These are phyloP conservation scores for Triticum urartu DNA, from an alignment of 176 grass and related monocot genomes.

Conservation along the genomic window DNA sequence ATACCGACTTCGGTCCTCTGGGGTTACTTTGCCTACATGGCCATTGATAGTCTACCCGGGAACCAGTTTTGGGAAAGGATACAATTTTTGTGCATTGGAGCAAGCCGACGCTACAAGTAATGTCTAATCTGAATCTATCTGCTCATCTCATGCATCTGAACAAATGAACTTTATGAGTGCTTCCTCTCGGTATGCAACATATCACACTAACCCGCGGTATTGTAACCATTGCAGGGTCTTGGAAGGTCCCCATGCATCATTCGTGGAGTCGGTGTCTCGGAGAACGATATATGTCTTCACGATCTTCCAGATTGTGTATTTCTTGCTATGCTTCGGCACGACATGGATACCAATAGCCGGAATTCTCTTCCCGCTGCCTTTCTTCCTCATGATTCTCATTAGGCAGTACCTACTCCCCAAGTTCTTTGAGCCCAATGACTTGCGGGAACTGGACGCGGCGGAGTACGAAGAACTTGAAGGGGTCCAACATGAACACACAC, in stretches of 20 bases:
- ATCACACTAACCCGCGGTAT: neutral
- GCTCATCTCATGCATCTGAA: neutral
- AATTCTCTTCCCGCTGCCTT: conserved; percentile 75
- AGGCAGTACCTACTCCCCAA: conserved; percentile 73
- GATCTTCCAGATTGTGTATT: conserved; percentile 68
- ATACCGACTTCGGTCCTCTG: conserved; percentile 85
- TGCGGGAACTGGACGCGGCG: conserved; percentile 70
- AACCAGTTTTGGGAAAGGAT: conserved; percentile 97
- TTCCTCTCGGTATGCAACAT: neutral
- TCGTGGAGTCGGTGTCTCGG: conserved; percentile 57
- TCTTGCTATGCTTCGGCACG: conserved; percentile 78
- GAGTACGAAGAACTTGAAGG: conserved; percentile 86
- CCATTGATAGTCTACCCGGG: conserved; percentile 85
- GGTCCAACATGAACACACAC: conserved; percentile 17
- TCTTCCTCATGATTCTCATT: conserved; percentile 76
- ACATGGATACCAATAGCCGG: conserved; percentile 90
- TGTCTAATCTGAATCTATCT: conserved; percentile 8
- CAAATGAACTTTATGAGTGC: neutral
- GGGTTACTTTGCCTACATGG: conserved; percentile 99
- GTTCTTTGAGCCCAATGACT: conserved; percentile 52
- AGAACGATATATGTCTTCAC: conserved; percentile 53
- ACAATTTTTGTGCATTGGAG: conserved; percentile 57
- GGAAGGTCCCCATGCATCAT: conserved; percentile 79
- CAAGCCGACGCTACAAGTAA: conserved; percentile 76
- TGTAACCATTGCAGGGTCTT: conserved; percentile 48